Base-by-base conservation (phyloP, 176 grass and related monocot genomes). In the Olyra latifolia region DNA sequence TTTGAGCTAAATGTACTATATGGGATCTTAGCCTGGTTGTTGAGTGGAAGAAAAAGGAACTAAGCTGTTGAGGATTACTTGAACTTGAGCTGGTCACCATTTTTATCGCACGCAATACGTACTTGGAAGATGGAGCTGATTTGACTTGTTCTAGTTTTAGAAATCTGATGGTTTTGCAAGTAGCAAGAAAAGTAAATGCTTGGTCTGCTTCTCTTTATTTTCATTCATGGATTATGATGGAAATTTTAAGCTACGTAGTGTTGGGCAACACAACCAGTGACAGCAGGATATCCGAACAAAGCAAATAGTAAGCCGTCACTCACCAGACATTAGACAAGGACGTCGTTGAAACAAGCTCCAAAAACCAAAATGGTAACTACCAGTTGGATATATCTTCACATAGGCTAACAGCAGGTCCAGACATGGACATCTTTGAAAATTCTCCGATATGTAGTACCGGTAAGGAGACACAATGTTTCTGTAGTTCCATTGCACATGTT, bases 1-100 rank as follows among this genome's bases (percentile, higher is more conserved):
- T 72, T 14, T 32, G 44, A 85, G 32, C 29, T 30, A 44, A 72
- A 55, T 46, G 27, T 11, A n/a, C n/a, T n/a, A n/a, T 45, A 64
- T 70, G 17, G 19, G 14, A 49, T 17, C 12, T n/a, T n/a, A 20
- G 4, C 27, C n/a, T n/a, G 13, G 2, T 27, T 68, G 42, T 68
- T 67, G 68, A 61, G 75, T 83, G 62, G 2, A 79, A 49, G 28
- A 16, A 59, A 83, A 58, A 67, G 16, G 69, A 61, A 39, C 55
- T 40, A 27, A 69, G 0, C 3, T 70, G n/a, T 16, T 71, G n/a
- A n/a, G n/a, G n/a, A 77, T 22, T 70, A 72, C 30, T 62, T 25
- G 40, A 29, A 35, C 32, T 19, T 69, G 27, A 13, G 19, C 20
- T 38, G 4, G 52, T 47, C 32, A 44, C 13, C 53, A 5, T 46